Base-by-base conservation (phyloP, 1,284 basidiomycete genomes). In the Naganishia liquefaciens region DNA sequence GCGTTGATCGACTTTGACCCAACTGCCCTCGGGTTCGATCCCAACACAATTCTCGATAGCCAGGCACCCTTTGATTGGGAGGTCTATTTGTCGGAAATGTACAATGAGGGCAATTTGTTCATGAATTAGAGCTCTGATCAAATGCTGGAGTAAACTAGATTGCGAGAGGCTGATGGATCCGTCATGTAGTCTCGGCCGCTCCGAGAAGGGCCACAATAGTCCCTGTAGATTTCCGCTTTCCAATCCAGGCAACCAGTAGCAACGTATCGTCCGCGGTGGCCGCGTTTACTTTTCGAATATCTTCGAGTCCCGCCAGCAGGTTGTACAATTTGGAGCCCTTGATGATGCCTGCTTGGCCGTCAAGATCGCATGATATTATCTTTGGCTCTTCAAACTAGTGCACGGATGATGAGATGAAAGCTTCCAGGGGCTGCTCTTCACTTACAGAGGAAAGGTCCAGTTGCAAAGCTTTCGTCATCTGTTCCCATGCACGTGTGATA, bases 51-150 rank as follows among this genome's bases (percentile, higher is more conserved):
- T 19, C 28, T 65, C 2, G 57, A 65, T 37, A 61, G 51, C 27
- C 49, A 60, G 43, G 55, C 55, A 30, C 58, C 58, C 28, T 65
- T 60, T 46, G 58, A 65, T 61, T 65, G 64, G 64, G 64, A 65
- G 49, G 57, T 51, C 2, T 61, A 60, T 40, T 17, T 65, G 49
- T 39, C 27, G 17, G 64, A 65, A 33, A 65, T 65, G 64, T 65
- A 65, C 23, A 60, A 60, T 23, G 57, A 60, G 57, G 57, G 57
- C 21, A 60, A 60, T 46, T 19, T 60, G 33, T 60, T 60, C n/a
- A 60, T 60, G 57, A 60, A 60, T 39, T 60, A 50, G 28, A 5
- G 23, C 17, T 39, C n/a, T n/a, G n/a, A 17, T 30, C 11, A n/a
- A 46, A 46, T 33, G 5, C 42, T 21, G 28, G 17, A 39, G 25